Conservation (phyloP, 1,139 yeast species). For the Arxiozyma bovina region DNA sequence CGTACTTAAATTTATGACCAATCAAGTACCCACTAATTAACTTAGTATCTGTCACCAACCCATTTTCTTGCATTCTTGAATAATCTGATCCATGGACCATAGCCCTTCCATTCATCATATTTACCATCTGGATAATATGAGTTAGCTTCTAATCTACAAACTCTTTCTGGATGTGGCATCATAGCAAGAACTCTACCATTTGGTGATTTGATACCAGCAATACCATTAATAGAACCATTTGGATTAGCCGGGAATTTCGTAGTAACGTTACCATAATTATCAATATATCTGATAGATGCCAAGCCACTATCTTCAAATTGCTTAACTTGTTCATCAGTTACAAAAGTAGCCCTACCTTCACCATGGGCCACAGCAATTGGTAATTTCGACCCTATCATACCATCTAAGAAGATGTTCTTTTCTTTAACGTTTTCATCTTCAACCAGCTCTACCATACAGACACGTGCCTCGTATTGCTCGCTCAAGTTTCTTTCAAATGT, state of each 20-base stretch:
- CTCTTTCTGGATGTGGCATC: conserved; percentile 99
- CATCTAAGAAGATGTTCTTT: conserved; percentile 64
- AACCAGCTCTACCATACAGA: conserved; percentile 74
- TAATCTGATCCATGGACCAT: conserved; percentile 93
- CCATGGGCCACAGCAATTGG: conserved; percentile 99
- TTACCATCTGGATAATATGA: conserved; percentile 80
- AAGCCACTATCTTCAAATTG: conserved; percentile 44
- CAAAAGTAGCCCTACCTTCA: conserved; percentile 85
- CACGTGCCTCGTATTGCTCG: conserved; percentile 97
- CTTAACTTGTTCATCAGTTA: conserved; percentile 35
- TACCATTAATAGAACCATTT: conserved; percentile 89
- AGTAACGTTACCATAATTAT: conserved; percentile 80
- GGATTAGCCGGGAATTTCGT: conserved; percentile 89
- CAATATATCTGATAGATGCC: conserved; percentile 69
- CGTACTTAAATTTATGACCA: too few species aligned
- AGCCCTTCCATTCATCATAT: conserved; percentile 54
- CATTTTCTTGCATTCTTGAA: conserved; percentile 91
- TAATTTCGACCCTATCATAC: conserved; percentile 83
- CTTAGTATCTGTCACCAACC: conserved; percentile 45
- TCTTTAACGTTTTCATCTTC: conserved; percentile 44
- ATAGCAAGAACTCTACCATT: conserved; percentile 94
- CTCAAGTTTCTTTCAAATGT: conserved; percentile 82
- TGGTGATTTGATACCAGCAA: conserved; percentile 83
- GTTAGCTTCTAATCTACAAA: conserved; percentile 75
- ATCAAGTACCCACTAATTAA: too few species aligned